Conservation (phyloP, 148 eudicot species). For the Rhododendron henanense region DNA sequence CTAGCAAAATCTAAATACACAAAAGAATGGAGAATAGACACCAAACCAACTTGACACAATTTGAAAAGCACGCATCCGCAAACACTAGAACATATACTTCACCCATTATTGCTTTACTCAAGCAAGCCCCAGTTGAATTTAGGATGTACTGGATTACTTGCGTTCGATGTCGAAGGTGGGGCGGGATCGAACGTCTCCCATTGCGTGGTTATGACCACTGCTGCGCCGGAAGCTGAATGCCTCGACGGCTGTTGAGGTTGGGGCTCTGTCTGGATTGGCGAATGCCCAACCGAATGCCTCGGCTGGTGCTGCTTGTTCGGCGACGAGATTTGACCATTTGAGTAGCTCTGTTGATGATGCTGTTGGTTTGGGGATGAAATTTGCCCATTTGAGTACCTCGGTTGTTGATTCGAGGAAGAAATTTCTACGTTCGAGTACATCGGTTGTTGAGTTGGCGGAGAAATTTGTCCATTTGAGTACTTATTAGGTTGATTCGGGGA, state of each 20-base stretch:
- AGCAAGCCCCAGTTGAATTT: constrained; percentile 78
- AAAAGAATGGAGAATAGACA: constrained; percentile 59
- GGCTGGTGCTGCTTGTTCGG: constrained; percentile 30
- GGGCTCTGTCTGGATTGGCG: constrained; percentile 23
- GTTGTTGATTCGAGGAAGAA: constrained; percentile 16
- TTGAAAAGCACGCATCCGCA: constrained; percentile 46
- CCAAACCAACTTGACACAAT: constrained; percentile 47
- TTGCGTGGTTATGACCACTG: constrained; percentile 82
- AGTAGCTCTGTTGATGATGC: not conserved
- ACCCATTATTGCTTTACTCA: constrained; percentile 32
- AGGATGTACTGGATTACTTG: constrained; percentile 31
- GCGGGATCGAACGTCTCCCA: constrained; percentile 88
- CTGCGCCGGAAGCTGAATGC: constrained; percentile 45
- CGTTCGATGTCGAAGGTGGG: constrained; percentile 38
- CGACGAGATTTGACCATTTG: constrained; percentile 38
- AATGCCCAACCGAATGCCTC: constrained; percentile 45
- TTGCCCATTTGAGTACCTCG: not conserved
- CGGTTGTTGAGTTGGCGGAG: constrained; percentile 36
- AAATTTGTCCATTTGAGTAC: constrained; percentile 31
- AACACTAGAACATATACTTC: constrained; percentile 26
- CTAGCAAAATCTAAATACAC: constrained; percentile 67
- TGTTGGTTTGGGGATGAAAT: not conserved
- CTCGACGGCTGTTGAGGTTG: constrained; percentile 31
- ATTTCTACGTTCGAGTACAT: constrained; percentile 42
- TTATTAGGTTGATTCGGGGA: constrained; percentile 12